A percentile compares a stretch with the other conserved stretches of the same genome.
Evolutionary conservation across 129 eudicot species (phyloP).

Genomic region (Pseudognaphalium luteoalbum): DNA sequence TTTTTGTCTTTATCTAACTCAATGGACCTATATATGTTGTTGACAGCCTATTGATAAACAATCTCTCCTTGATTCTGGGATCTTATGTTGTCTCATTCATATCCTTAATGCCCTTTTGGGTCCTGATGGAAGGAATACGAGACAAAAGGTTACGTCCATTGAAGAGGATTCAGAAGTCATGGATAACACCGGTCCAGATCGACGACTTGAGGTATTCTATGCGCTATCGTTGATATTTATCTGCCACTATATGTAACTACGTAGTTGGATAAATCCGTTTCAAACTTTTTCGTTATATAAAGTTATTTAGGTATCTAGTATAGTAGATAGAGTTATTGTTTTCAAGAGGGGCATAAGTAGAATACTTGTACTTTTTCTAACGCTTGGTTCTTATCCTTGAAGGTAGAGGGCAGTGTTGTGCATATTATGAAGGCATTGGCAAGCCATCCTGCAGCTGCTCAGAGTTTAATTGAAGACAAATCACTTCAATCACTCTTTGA

Average conservation of each 20-base stretch:
- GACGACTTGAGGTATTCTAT: conserved; percentile 77
- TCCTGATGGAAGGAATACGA: conserved; percentile 45
- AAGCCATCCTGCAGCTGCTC: conserved; percentile 88
- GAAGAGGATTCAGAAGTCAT: conserved; percentile 29
- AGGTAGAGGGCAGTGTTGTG: conserved; percentile 96
- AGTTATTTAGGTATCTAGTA: neutral
- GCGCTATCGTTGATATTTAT: neutral
- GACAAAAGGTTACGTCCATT: conserved; percentile 35
- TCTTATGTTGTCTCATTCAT: conserved; percentile 83
- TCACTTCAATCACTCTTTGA: conserved; percentile 88
- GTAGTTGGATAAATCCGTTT: neutral
- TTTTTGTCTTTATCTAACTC: neutral
- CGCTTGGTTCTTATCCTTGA: conserved; percentile 20
- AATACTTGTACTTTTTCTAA: neutral
- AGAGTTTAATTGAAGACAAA: conserved; percentile 89
- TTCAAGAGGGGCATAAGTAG: neutral
- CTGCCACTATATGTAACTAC: neutral
- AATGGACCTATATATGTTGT: conserved; percentile 18
- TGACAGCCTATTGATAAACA: conserved; percentile 90
- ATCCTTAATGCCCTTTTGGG: conserved; percentile 78
- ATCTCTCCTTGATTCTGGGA: conserved; percentile 95
- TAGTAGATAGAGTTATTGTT: neutral
- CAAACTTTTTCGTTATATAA: neutral
- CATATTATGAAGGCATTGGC: conserved; percentile 98
- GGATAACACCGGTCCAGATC: conserved; percentile 43